A percentile compares a stretch with the other conserved stretches of the same genome.
Conservation (phyloP, 768 basidiomycete species). For the Rhodosporidiobolus sp. region DNA sequence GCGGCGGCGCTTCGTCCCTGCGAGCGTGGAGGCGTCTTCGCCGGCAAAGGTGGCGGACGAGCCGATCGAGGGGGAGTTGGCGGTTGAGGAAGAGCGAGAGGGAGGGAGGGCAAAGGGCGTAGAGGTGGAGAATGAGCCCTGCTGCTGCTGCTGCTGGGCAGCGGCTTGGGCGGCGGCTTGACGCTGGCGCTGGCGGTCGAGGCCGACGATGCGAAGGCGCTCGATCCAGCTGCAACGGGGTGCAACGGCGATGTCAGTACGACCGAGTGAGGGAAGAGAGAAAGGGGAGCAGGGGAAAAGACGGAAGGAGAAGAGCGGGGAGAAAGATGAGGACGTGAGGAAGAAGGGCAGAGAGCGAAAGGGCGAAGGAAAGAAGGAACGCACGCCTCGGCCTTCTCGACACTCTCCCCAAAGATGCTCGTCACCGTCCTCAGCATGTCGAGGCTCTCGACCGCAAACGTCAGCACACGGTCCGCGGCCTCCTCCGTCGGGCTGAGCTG, state of each 20-base stretch:
- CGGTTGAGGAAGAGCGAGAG: neutral
- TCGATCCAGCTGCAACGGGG: slow-evolving; percentile 69
- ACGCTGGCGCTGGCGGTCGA: slow-evolving; percentile 58
- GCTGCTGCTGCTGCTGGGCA: no score
- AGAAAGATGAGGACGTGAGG: no score
- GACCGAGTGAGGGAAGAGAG: neutral
- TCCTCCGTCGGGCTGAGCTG: slow-evolving; percentile 59
- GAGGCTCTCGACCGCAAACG: slow-evolving; percentile 82
- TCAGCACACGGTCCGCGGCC: slow-evolving; percentile 75
- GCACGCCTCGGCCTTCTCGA: slow-evolving; percentile 80
- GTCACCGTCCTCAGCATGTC: slow-evolving; percentile 89
- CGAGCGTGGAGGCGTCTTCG: neutral
- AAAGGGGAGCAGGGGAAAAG: neutral
- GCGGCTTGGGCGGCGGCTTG: slow-evolving; percentile 2
- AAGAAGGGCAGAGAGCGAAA: neutral
- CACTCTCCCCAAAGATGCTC: slow-evolving; percentile 77
- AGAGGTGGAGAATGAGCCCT: neutral
- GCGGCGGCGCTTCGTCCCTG: slow-evolving; percentile 10
- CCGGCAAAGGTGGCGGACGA: neutral
- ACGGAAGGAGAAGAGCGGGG: neutral
- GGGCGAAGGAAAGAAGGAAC: no score
- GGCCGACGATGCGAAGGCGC: slow-evolving; percentile 69
- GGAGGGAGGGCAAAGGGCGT: neutral
- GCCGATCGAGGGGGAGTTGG: neutral
- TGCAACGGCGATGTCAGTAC: slow-evolving; percentile 12